These are phyloP conservation scores for Boletus insuetus DNA, from an alignment of 768 basidiomycete genomes.

Conservation along the genomic window DNA sequence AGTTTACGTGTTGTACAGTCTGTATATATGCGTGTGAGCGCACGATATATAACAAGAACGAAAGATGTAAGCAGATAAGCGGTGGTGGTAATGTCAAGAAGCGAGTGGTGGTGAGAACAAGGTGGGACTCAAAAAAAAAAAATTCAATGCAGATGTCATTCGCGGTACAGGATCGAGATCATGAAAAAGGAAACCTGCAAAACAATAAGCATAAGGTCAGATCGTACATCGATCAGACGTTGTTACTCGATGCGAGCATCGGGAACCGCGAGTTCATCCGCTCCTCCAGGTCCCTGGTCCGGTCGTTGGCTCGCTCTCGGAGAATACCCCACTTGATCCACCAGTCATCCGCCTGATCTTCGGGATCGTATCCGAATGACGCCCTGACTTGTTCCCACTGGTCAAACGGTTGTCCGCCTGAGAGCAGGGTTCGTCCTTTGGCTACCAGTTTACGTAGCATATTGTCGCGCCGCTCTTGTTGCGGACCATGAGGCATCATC, in stretches of 20 bases:
- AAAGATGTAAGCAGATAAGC: background rate
- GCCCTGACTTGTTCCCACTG: constrained; percentile 55
- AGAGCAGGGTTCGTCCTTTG: constrained; percentile 46
- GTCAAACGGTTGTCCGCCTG: constrained; percentile 12
- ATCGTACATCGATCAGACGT: background rate
- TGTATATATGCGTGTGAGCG: background rate
- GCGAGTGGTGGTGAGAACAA: background rate
- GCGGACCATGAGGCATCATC: constrained; percentile 41
- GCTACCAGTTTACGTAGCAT: constrained; percentile 38
- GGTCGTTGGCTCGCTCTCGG: constrained; percentile 35
- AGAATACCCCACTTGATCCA: constrained; percentile 58
- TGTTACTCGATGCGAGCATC: background rate
- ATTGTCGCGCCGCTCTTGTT: constrained; percentile 45
- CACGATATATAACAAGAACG: background rate
- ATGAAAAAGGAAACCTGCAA: background rate
- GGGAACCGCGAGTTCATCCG: constrained; percentile 10
- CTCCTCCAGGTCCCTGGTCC: constrained; percentile 17
- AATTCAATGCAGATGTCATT: background rate
- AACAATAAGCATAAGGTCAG: background rate
- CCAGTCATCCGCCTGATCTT: constrained; percentile 61
- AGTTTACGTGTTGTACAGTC: background rate
- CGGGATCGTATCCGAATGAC: constrained; percentile 50
- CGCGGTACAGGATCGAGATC: background rate
- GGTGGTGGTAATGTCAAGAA: background rate
- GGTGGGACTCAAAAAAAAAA: background rate